These are phyloP conservation scores for Podospora sp. DNA, from an alignment of 495 filamentous ascomycete species.

Conservation along the genomic window DNA sequence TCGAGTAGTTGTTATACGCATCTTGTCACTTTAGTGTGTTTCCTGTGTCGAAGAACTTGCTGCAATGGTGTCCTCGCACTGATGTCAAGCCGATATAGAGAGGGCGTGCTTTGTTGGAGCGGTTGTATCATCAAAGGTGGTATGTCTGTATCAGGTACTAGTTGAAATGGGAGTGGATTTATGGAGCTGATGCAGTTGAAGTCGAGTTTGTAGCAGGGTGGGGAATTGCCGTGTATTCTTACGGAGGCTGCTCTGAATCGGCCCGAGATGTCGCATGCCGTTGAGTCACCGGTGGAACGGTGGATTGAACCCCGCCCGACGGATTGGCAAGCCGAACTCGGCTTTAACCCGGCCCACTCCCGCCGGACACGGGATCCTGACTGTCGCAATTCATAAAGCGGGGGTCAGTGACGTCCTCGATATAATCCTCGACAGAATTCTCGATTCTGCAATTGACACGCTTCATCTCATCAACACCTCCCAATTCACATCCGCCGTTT, in stretches of 20 bases:
- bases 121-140: too few relatives aligned
- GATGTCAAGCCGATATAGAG: too few relatives aligned
- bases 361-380: constrained; percentile 6
- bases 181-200: too few relatives aligned
- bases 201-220: too few relatives aligned
- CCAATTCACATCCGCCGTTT: not conserved
- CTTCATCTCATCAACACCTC: not conserved
- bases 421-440: not conserved
- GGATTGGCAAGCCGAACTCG: not conserved
- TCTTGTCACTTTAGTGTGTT: too few relatives aligned
- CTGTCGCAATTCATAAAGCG: not conserved
- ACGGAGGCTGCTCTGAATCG: not conserved
- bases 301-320: not conserved
- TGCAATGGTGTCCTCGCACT: too few relatives aligned
- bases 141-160: too few relatives aligned
- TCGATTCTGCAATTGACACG: not conserved
- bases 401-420: not conserved
- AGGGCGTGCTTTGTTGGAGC: too few relatives aligned
- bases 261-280: not conserved
- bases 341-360: not conserved
- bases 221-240: too few relatives aligned
- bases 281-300: not conserved
- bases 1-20: too few relatives aligned
- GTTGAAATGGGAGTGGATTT: too few relatives aligned
- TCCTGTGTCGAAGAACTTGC: too few relatives aligned